Percentiles rank a stretch among this genome's conserved stretches.
These are phyloP conservation scores for Boletus sensibilis DNA, from an alignment of 768 basidiomycete genomes.

Conservation along the genomic window DNA sequence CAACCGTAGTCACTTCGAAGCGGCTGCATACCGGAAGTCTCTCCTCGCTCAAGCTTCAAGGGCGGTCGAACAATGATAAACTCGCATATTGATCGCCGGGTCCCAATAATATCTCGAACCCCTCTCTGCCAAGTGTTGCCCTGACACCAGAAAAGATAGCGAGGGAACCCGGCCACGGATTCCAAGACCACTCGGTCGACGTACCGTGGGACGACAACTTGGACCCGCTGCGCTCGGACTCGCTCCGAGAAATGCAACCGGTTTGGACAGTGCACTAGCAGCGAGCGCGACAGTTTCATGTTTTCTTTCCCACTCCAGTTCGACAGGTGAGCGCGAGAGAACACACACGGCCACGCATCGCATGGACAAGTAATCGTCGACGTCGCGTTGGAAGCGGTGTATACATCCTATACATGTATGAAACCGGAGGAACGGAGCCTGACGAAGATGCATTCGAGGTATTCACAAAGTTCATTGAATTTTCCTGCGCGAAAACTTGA, in stretches of 20 bases:
- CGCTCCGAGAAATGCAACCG: neutral
- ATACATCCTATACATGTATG: neutral
- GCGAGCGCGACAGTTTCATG: neutral
- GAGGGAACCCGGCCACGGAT: neutral
- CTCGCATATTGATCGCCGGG: neutral
- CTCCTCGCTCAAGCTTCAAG: neutral
- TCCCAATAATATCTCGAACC: neutral
- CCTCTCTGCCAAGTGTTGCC: neutral
- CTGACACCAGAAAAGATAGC: neutral
- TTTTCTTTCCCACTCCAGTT: neutral
- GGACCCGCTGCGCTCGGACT: neutral
- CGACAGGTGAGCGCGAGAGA: neutral
- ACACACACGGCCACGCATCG: neutral
- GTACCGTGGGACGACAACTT: neutral
- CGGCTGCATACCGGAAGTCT: neutral
- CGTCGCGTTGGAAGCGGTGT: neutral
- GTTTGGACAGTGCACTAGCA: neutral
- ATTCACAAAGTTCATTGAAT: neutral
- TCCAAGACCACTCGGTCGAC: neutral
- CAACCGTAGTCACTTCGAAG: neutral
- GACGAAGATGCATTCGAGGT: neutral
- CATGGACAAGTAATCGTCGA: neutral
- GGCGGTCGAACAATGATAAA: neutral
- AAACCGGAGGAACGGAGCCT: neutral
- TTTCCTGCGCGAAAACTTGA: slow-evolving; percentile 16